Evolutionary conservation across 2,329 filamentous ascomycete genomes (phyloP).

Genomic region (Fusarium succisae): DNA sequence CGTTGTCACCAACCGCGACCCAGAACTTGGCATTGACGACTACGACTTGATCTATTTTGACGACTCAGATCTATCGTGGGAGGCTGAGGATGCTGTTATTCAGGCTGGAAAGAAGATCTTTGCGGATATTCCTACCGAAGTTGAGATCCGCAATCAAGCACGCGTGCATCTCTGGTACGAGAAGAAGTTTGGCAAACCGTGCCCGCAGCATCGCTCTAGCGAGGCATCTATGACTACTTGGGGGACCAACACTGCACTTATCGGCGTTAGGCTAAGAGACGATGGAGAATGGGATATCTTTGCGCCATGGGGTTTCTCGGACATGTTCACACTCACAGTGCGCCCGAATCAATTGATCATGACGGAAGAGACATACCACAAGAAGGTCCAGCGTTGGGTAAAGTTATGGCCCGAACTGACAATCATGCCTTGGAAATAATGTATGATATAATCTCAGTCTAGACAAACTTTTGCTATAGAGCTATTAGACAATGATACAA

Average conservation of each 20-base stretch:
- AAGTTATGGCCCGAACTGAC: slow-evolving; percentile 44
- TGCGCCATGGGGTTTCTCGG: slow-evolving; percentile 49
- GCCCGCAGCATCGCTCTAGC: slow-evolving; percentile 43
- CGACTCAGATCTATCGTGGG: slow-evolving; percentile 46
- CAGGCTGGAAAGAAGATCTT: slow-evolving; percentile 45
- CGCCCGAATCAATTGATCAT: slow-evolving; percentile 46
- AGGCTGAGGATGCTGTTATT: slow-evolving; percentile 49
- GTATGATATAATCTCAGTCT: background rate
- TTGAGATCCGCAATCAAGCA: slow-evolving; percentile 52
- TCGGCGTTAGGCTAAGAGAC: slow-evolving; percentile 42
- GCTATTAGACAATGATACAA: background rate
- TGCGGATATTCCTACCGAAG: slow-evolving; percentile 42
- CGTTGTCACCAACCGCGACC: slow-evolving; percentile 38
- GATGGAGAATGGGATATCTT: slow-evolving; percentile 47
- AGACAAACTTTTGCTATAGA: background rate
- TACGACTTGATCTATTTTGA: slow-evolving; percentile 52
- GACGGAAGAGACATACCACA: slow-evolving; percentile 41
- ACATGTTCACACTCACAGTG: slow-evolving; percentile 48
- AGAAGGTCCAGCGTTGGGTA: slow-evolving; percentile 46
- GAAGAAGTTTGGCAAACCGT: slow-evolving; percentile 44
- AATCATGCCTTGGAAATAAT: slow-evolving; percentile 40
- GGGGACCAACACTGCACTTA: slow-evolving; percentile 49
- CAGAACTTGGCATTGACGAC: slow-evolving; percentile 49
- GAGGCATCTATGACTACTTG: slow-evolving; percentile 49
- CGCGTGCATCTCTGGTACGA: slow-evolving; percentile 52